These are phyloP conservation scores for Solanum commersonii DNA, from an alignment of 257 asterid species.

Conservation along the genomic window DNA sequence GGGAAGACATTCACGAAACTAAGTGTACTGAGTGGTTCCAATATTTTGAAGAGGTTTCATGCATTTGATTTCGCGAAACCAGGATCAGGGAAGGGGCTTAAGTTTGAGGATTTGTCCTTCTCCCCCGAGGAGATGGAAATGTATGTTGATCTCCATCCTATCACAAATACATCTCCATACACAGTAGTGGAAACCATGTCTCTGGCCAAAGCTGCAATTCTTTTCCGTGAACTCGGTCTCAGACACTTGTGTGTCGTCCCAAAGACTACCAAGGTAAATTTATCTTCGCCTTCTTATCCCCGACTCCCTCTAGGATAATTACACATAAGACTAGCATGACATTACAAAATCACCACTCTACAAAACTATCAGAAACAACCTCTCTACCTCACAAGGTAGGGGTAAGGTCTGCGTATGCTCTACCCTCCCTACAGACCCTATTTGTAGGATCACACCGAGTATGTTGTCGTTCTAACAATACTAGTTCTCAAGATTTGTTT, in stretches of 20 bases:
- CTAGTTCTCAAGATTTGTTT: constrained; percentile 2
- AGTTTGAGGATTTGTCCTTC: constrained; percentile 63
- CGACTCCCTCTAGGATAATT: neutral
- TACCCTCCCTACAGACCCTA: neutral
- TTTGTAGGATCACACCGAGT: neutral
- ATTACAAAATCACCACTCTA: neutral
- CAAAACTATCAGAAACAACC: neutral
- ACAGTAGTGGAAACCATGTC: constrained; percentile 94
- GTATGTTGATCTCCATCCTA: constrained; percentile 91
- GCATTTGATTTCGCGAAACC: constrained; percentile 88
- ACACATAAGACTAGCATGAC: neutral
- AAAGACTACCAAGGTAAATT: constrained; percentile 63
- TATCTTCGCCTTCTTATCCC: neutral
- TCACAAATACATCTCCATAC: constrained; percentile 83
- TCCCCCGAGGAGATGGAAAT: constrained; percentile 78
- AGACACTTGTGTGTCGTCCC: constrained; percentile 92
- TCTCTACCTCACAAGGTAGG: neutral
- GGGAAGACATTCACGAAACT: constrained; percentile 52
- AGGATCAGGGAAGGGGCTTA: constrained; percentile 86
- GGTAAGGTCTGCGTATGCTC: neutral
- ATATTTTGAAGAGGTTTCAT: constrained; percentile 31
- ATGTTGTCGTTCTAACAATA: neutral
- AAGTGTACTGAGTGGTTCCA: constrained; percentile 33
- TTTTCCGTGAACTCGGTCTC: constrained; percentile 82
- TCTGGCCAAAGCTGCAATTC: constrained; percentile 88